Percentiles rank a stretch among this genome's conserved stretches.
Evolutionary conservation across 1,284 basidiomycete genomes (phyloP).

Genomic region (Apiotrichum montevideense): DNA sequence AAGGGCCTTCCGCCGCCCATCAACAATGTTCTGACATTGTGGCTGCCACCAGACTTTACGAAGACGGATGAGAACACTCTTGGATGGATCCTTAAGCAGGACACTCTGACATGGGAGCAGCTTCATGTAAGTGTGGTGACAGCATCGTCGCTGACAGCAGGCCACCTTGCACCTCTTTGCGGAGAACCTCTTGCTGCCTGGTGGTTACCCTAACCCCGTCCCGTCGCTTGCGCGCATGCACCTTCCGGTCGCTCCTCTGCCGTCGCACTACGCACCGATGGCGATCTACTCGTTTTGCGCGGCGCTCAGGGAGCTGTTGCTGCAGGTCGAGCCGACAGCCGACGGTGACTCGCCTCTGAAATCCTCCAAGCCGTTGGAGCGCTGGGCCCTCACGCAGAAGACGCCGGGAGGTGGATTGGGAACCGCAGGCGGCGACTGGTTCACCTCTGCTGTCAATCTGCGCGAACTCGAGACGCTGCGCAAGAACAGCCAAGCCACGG

Average conservation of each 20-base stretch:
- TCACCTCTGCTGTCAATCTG: conserved; percentile 30
- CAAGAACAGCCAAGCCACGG: conserved; percentile 8
- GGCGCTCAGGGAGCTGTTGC: conserved; percentile 28
- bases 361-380: conserved; percentile 11
- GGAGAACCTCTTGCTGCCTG: conserved; percentile 36
- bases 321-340: conserved; percentile 25
- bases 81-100: conserved; percentile 30
- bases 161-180: conserved; percentile 35
- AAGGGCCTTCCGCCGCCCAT: conserved; percentile 32
- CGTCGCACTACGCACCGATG: conserved; percentile 34
- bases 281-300: conserved; percentile 40
- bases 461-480: conserved; percentile 21
- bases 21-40: conserved; percentile 30
- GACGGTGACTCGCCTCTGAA: background rate
- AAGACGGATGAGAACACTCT: conserved; percentile 40
- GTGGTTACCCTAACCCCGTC: conserved; percentile 40
- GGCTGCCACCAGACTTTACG: conserved; percentile 34
- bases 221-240: conserved; percentile 34
- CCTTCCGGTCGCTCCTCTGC: conserved; percentile 33
- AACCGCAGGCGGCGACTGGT: conserved; percentile 33
- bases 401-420: conserved; percentile 15
- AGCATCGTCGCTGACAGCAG: conserved; percentile 21
- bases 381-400: conserved; percentile 41
- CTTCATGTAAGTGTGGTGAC: conserved; percentile 26
- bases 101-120: conserved; percentile 33